These are phyloP conservation scores for Komagataea norvegica DNA, from an alignment of 1,139 yeast species.

Conservation along the genomic window DNA sequence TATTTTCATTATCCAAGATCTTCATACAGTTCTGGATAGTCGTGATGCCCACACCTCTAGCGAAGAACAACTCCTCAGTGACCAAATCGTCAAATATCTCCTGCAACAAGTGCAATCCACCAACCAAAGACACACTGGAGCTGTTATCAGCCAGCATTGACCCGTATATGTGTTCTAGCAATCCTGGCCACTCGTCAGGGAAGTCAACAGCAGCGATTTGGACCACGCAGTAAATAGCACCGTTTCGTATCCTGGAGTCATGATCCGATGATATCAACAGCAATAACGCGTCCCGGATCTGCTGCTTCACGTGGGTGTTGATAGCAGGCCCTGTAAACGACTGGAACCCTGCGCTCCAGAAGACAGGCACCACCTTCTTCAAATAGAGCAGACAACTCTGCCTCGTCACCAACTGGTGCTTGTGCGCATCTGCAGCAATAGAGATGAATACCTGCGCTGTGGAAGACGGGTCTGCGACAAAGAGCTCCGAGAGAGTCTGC, in stretches of 20 bases:
- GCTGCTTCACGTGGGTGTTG: constrained; percentile 45
- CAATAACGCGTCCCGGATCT: constrained; percentile 48
- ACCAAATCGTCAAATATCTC: constrained; percentile 84
- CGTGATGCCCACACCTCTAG: constrained; percentile 56
- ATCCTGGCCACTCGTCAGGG: constrained; percentile 93
- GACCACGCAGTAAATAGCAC: constrained; percentile 70
- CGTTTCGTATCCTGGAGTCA: constrained; percentile 58
- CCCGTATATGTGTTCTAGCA: constrained; percentile 47
- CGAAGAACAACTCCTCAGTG: constrained; percentile 82
- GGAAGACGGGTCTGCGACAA: constrained; percentile 30
- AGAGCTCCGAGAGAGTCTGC: constrained; percentile 22
- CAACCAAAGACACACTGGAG: constrained; percentile 39
- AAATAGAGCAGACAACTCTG: constrained; percentile 71
- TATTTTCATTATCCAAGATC: constrained; percentile 33
- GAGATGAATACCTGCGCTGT: constrained; percentile 27
- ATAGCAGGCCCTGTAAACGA: constrained; percentile 70
- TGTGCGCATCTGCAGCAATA: constrained; percentile 23
- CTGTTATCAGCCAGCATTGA: constrained; percentile 32
- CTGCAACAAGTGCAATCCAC: constrained; percentile 65
- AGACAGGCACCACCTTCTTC: constrained; percentile 63
- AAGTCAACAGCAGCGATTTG: constrained; percentile 87
- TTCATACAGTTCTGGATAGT: constrained; percentile 45
- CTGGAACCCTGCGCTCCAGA: constrained; percentile 84
- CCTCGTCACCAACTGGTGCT: constrained; percentile 13
- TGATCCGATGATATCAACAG: constrained; percentile 45